Evolutionary conservation across 192 early-diverging fungal species (phyloP), one percentile per base, ranked within the genome.

Genomic region (Coemansia sp.): DNA sequence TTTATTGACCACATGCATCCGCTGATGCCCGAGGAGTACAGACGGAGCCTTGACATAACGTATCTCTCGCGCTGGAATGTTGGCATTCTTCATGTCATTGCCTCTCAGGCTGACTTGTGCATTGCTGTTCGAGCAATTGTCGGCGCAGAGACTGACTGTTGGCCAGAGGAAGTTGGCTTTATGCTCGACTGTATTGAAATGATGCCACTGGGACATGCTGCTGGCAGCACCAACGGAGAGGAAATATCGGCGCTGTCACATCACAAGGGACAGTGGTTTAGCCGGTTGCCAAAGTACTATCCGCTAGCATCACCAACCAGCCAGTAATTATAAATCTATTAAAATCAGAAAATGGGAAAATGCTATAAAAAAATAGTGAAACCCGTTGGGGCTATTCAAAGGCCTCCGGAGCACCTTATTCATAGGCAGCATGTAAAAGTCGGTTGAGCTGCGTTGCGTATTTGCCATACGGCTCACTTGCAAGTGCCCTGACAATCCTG

Each of bases 51-150:
- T n/a, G 77, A 73, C 20, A 39, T 79, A 36, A 79, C 77, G 15
- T 79, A 60, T 24, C n/a, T 79, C 17, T 65, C 68, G 17, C 36
- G 77, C 19, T 79, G 77, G 77, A 29, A 71, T 11, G 63, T 79
- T 5, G 77, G 77, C 0, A 73, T 74, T 54, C 73, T 71, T 64
- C 77, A 79, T 39, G 39, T 79, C 29, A 71, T 79, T 45, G 71
- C 62, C 5, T 60, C 71, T 43, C 77, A 79, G 67, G 54, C 59
- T 0, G 71, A 73, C 19, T 64, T 79, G 61, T 70, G 68, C 14
- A 9, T 36, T 31, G 54, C 63, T 1, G 77, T 79, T n/a, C 42
- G 71, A 0, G 53, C 64, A 10, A 79, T 79, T 32, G 77, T 79
- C 12, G 77, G 77, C 11, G 60, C 71, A 5, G 77, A 79, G 22